A percentile compares a stretch with the other conserved stretches of the same genome.
These are phyloP conservation scores for Boletus reticulatus DNA, from an alignment of 768 basidiomycete species.

Conservation along the genomic window DNA sequence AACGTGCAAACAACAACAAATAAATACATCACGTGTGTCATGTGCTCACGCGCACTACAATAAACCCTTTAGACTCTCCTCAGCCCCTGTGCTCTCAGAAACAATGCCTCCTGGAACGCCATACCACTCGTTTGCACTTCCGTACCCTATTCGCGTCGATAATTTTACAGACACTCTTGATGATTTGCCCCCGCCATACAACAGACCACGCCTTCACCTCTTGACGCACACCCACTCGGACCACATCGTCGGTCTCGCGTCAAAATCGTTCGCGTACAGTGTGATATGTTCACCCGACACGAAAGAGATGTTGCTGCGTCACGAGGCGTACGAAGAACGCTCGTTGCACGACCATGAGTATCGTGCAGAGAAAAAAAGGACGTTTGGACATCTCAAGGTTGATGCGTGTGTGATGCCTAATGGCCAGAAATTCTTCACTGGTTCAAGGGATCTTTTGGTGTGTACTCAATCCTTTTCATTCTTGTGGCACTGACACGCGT, in stretches of 20 bases:
- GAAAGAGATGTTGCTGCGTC: constrained; percentile 79
- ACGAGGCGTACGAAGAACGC: constrained; percentile 70
- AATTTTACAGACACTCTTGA: constrained; percentile 57
- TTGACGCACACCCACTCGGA: constrained; percentile 90
- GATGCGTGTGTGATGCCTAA: constrained; percentile 45
- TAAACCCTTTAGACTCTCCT: background rate
- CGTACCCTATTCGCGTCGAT: constrained; percentile 87
- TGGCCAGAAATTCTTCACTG: constrained; percentile 46
- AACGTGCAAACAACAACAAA: too few relatives aligned
- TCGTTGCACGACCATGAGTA: constrained; percentile 48
- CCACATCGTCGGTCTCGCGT: constrained; percentile 74
- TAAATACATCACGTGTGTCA: too few relatives aligned
- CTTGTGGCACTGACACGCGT: background rate
- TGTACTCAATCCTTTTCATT: background rate
- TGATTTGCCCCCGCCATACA: constrained; percentile 30
- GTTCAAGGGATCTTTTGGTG: constrained; percentile 58
- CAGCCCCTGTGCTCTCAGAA: constrained; percentile 16
- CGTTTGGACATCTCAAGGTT: constrained; percentile 68
- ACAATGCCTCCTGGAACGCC: constrained; percentile 76
- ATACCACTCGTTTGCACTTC: constrained; percentile 69
- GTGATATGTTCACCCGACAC: constrained; percentile 82
- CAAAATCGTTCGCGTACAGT: constrained; percentile 67
- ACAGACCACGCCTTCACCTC: constrained; percentile 56
- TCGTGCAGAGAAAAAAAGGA: constrained; percentile 36
- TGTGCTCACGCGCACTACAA: too few relatives aligned